A percentile compares a stretch with the other conserved stretches of the same genome.
Evolutionary conservation across 129 eudicot genomes (phyloP).

Genomic region (Silybum marianum): DNA sequence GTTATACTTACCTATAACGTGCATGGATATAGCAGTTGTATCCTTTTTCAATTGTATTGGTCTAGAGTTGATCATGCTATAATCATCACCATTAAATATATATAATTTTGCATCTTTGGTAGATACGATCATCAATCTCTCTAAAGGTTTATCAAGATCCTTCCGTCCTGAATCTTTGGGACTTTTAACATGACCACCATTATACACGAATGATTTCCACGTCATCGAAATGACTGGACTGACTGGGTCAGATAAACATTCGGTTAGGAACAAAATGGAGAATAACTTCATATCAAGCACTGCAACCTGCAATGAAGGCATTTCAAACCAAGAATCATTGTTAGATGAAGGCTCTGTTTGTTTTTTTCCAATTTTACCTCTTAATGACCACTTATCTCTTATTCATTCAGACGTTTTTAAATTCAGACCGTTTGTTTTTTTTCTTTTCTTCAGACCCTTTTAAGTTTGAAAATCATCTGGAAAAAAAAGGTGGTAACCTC

Average conservation of each 20-base stretch:
- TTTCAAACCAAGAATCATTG: slow-evolving; percentile 16
- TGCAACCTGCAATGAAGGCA: slow-evolving; percentile 68
- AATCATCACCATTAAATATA: slow-evolving; percentile 48
- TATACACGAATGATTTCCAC: slow-evolving; percentile 38
- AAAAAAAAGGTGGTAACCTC: no score
- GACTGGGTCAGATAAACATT: slow-evolving; percentile 42
- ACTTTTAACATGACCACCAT: slow-evolving; percentile 37
- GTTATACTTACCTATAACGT: slow-evolving; percentile 77
- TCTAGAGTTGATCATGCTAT: slow-evolving; percentile 47
- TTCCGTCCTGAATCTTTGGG: slow-evolving; percentile 42
- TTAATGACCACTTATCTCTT: no score
- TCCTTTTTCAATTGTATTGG: slow-evolving; percentile 70
- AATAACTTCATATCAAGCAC: slow-evolving; percentile 70
- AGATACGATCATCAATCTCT: slow-evolving; percentile 46
- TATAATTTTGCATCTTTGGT: slow-evolving; percentile 71
- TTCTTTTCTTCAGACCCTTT: no score
- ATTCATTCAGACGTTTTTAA: no score
- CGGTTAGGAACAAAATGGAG: slow-evolving; percentile 54
- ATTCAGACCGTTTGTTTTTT: no score
- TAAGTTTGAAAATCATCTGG: no score
- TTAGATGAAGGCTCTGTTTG: no score
- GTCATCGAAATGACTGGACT: slow-evolving; percentile 53
- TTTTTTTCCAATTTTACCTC: no score
- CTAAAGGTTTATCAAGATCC: slow-evolving; percentile 31
- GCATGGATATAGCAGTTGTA: slow-evolving; percentile 66